Conservation (phyloP, 2,329 filamentous ascomycete species). For the Aaosphaeria arxii region DNA sequence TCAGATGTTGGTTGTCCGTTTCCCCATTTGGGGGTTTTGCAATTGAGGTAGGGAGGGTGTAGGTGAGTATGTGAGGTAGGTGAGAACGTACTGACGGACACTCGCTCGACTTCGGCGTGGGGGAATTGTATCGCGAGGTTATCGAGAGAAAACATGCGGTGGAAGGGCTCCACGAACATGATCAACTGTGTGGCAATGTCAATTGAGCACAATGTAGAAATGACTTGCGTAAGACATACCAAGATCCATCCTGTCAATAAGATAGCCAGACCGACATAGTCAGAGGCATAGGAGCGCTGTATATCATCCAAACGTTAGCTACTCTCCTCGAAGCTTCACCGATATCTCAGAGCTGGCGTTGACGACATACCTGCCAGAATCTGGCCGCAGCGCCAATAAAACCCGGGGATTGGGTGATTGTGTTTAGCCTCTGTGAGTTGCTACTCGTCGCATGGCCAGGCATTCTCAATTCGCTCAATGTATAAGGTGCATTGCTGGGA, state of each 20-base stretch:
- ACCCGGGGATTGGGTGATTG: conserved; percentile 33
- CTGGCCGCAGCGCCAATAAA: conserved; percentile 48
- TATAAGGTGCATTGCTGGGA: conserved; percentile 27
- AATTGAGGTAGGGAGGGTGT: no score
- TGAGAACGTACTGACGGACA: conserved; percentile 64
- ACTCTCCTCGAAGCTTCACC: neutral
- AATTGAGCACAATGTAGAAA: conserved; percentile 12
- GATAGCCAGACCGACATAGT: conserved; percentile 76
- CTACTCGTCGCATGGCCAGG: conserved; percentile 15
- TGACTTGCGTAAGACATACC: conserved; percentile 39
- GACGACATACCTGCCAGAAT: conserved; percentile 45
- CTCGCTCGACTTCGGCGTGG: conserved; percentile 78
- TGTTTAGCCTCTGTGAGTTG: conserved; percentile 20
- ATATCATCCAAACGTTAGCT: conserved; percentile 6
- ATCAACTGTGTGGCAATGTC: conserved; percentile 50
- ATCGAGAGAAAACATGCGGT: conserved; percentile 89
- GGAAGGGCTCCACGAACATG: conserved; percentile 77
- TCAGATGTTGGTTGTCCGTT: neutral
- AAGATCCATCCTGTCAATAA: conserved; percentile 56
- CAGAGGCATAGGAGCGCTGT: conserved; percentile 78
- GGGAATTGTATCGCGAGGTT: conserved; percentile 83
- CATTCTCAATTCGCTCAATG: conserved; percentile 26
- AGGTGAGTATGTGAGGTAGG: neutral
- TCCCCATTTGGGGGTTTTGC: neutral
- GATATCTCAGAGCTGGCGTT: neutral